A percentile compares a stretch with the other conserved stretches of the same genome.
These are phyloP conservation scores for Ambrosiella cleistominuta DNA, from an alignment of 2,329 filamentous ascomycete genomes.

Conservation along the genomic window DNA sequence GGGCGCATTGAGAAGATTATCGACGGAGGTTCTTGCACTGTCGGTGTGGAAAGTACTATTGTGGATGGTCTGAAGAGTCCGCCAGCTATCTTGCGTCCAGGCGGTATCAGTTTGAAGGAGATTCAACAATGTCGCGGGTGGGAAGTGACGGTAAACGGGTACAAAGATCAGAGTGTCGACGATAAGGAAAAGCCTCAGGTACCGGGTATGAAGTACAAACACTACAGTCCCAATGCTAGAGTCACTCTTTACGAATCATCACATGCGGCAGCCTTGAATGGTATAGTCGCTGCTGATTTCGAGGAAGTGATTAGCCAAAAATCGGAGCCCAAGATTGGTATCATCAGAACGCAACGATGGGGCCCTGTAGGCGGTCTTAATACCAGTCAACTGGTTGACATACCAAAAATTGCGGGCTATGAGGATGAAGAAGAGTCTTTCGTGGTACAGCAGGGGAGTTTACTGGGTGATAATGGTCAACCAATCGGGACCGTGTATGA, in stretches of 20 bases:
- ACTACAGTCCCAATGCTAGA: conserved; percentile 80
- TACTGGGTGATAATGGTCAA: conserved; percentile 20
- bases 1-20: conserved; percentile 74
- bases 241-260: conserved; percentile 64
- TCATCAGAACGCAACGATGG: conserved; percentile 41
- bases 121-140: conserved; percentile 60
- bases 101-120: conserved; percentile 70
- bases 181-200: conserved; percentile 54
- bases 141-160: conserved; percentile 60
- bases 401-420: conserved; percentile 16
- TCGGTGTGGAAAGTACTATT: conserved; percentile 93
- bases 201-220: conserved; percentile 97
- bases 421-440: conserved; percentile 19
- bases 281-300: conserved; percentile 23
- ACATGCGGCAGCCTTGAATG: conserved; percentile 20
- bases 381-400: conserved; percentile 18
- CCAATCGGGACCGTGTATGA: conserved; percentile 39
- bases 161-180: conserved; percentile 56
- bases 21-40: conserved; percentile 69
- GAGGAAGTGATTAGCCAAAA: conserved; percentile 15
- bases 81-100: conserved; percentile 68
- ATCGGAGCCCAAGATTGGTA: conserved; percentile 23
- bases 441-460: conserved; percentile 25
- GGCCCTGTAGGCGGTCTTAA: conserved; percentile 25
- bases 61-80: conserved; percentile 75